Evolutionary conservation across 257 asterid genomes (phyloP).

Genomic region (Hygrophila difformis): DNA sequence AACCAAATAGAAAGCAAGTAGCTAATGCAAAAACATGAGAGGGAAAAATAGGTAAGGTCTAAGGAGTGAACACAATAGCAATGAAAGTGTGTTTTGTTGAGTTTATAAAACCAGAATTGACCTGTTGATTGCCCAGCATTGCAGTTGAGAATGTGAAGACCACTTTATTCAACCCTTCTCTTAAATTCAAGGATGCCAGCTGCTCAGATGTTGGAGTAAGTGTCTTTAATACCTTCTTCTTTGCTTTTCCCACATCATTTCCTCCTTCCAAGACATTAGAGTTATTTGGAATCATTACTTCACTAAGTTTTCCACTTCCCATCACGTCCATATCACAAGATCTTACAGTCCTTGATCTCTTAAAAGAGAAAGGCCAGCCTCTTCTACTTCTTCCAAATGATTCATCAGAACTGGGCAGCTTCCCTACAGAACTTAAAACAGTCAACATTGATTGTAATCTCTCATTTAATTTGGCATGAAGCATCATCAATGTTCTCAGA

Average conservation of each 20-base stretch:
- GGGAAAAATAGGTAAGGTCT: neutral
- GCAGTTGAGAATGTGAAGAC: slow-evolving; percentile 80
- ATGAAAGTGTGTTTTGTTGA: no score
- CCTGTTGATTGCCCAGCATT: slow-evolving; percentile 96
- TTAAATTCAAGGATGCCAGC: slow-evolving; percentile 65
- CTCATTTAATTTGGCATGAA: slow-evolving; percentile 1
- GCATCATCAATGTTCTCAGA: neutral
- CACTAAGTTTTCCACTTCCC: slow-evolving; percentile 18
- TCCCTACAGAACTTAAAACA: slow-evolving; percentile 29
- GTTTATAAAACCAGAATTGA: slow-evolving; percentile 15
- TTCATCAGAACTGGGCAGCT: slow-evolving; percentile 24
- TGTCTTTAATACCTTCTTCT: slow-evolving; percentile 42
- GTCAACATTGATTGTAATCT: slow-evolving; percentile 15
- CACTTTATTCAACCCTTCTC: slow-evolving; percentile 68
- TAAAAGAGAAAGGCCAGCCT: slow-evolving; percentile 38
- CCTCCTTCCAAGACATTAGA: slow-evolving; percentile 23
- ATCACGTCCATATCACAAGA: slow-evolving; percentile 20
- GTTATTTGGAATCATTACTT: slow-evolving; percentile 16
- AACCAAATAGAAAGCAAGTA: neutral
- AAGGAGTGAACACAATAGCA: neutral
- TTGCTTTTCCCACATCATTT: slow-evolving; percentile 28
- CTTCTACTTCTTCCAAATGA: slow-evolving; percentile 33
- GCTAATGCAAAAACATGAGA: neutral
- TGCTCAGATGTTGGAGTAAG: slow-evolving; percentile 74
- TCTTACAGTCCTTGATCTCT: slow-evolving; percentile 31